phyloP scores from a whole-genome alignment of 805 yeast species.

The Candida endomychidarum region DNA sequence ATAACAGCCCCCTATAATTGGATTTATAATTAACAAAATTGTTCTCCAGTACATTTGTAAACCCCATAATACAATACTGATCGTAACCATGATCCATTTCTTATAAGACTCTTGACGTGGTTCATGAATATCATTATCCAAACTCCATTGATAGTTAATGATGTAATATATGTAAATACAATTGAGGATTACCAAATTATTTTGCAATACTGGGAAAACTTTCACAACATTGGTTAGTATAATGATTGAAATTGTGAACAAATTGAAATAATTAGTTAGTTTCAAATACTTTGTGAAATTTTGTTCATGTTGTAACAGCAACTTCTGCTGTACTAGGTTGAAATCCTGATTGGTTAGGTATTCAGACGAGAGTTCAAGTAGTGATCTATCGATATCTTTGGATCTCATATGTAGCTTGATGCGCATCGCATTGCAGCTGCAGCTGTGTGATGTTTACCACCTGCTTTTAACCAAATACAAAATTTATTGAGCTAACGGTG shows the following conservation, averaged over 20 bases:
- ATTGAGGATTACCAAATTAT: background rate
- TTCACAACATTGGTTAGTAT: slow-evolving; percentile 2
- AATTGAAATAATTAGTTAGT: background rate
- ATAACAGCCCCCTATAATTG: slow-evolving; percentile 3
- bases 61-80: background rate
- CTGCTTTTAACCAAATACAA: slow-evolving; percentile 2
- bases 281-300: background rate
- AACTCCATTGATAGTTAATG: background rate
- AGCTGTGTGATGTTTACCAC: slow-evolving; percentile 5
- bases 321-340: slow-evolving; percentile 1
- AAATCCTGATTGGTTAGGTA: slow-evolving; percentile 1
- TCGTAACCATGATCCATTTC: background rate
- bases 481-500: too few species aligned
- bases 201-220: slow-evolving; percentile 1
- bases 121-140: background rate
- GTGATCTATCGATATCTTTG: slow-evolving; percentile 1
- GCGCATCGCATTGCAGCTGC: slow-evolving; percentile 3
- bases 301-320: background rate
- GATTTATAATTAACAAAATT: slow-evolving; percentile 1
- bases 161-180: slow-evolving; percentile 4
- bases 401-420: slow-evolving; percentile 3
- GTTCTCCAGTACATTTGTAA: slow-evolving; percentile 4
- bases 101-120: background rate
- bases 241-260: background rate
- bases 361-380: slow-evolving; percentile 1